Evolutionary conservation across 768 basidiomycete species (phyloP), one percentile per base, ranked within the genome.

Genomic region (Macrolepiota dolichaula): DNA sequence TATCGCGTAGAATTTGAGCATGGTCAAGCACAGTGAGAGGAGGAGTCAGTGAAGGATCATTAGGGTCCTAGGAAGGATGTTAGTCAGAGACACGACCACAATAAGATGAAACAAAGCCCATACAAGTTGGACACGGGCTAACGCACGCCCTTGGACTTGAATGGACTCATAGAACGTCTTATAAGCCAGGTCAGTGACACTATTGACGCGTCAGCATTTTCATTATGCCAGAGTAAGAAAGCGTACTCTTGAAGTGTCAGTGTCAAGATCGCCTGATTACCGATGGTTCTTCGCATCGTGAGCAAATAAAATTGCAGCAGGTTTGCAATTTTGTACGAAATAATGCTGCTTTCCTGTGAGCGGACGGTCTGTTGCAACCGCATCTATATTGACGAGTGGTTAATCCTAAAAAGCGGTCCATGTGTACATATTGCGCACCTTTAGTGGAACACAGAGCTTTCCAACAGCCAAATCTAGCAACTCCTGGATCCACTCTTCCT

Each of bases 321-420:
- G 67, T 96, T 98, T 51, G 94, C 89, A 55, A 98, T 87, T 72
- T 93, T 95, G 77, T 94, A 99, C 0, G 91, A 86, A 49, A 89
- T 85, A 61, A 98, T 94, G 62, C 90, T 88, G 66, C 92, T 95
- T 73, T 98, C 96, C 70, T 99, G 96, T 0, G 90, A 92, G 46
- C 90, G 85, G 35, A 97, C 85, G 2, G 95, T 97, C 71, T 98
- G 95, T 68, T 92, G 86, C n/a, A 98, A 89, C 27, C 96, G 86
- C 36, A 91, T 78, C 92, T 96, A 65, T 7, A 32, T 3, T 32
- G 4, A 51, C 15, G 32, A 19, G 63, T 56, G 46, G 51, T 7
- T 3, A 44, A 24, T 32, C 3, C 1, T 54, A 7, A 15, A 9
- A 36, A 27, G 59, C 25, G 6, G 1, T 12, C 46, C 50, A 64